These are phyloP conservation scores for Lachnellula subtilissima DNA, from an alignment of 2,329 filamentous ascomycete genomes.

Conservation along the genomic window DNA sequence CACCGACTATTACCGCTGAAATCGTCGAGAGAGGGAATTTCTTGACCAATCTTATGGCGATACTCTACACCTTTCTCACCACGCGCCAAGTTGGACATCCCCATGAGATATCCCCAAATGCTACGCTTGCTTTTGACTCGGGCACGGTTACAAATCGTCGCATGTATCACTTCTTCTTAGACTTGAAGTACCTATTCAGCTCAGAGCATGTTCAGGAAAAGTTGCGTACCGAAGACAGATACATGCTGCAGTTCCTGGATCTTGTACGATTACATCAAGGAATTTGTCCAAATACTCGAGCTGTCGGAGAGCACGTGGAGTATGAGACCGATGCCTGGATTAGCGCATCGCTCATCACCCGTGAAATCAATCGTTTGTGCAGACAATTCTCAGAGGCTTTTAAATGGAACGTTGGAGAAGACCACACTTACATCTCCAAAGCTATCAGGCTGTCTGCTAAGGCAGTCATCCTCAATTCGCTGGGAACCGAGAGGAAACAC, in stretches of 20 bases:
- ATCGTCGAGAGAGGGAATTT: slow-evolving; percentile 95
- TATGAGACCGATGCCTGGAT: slow-evolving; percentile 99
- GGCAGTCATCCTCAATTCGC: slow-evolving; percentile 79
- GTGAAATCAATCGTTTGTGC: slow-evolving; percentile 91
- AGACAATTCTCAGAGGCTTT: slow-evolving; percentile 86
- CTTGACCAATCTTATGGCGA: slow-evolving; percentile 88
- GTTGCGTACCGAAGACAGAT: slow-evolving; percentile 76
- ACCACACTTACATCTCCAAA: slow-evolving; percentile 59
- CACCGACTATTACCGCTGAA: slow-evolving; percentile 92
- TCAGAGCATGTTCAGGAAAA: slow-evolving; percentile 84
- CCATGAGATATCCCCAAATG: slow-evolving; percentile 78
- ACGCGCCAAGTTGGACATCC: slow-evolving; percentile 94
- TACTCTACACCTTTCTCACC: slow-evolving; percentile 94
- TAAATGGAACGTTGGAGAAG: slow-evolving; percentile 60
- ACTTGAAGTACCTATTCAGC: slow-evolving; percentile 84
- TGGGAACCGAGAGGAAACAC: slow-evolving; percentile 80
- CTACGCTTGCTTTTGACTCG: slow-evolving; percentile 86
- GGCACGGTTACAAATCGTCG: slow-evolving; percentile 91
- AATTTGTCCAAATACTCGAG: slow-evolving; percentile 89
- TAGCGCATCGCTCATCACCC: slow-evolving; percentile 85
- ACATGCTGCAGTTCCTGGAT: slow-evolving; percentile 91
- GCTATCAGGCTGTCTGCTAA: slow-evolving; percentile 74
- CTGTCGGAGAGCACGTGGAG: slow-evolving; percentile 92
- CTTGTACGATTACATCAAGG: slow-evolving; percentile 94
- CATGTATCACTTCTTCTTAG: slow-evolving; percentile 97